phyloP scores from a whole-genome alignment of 176 grass and related monocot genomes.

The Miscanthus lutarioriparius region DNA sequence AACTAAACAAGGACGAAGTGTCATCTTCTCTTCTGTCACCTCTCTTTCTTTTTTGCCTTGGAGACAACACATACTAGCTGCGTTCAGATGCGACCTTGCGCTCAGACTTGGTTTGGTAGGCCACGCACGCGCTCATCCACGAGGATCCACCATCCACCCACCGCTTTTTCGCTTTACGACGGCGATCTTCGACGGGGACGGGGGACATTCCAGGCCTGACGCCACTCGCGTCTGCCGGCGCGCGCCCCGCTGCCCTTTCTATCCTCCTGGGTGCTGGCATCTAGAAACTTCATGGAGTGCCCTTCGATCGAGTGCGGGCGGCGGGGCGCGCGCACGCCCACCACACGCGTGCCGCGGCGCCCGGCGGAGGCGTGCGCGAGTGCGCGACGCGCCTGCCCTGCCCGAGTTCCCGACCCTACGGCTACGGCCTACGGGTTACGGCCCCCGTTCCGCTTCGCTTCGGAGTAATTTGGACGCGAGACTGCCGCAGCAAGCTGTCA shows the following conservation, averaged over 20 bases:
- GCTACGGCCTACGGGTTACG: neutral
- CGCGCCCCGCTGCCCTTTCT: neutral
- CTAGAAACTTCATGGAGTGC: neutral
- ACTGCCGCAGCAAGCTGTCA: neutral
- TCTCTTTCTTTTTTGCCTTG: fast-evolving
- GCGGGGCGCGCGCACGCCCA: neutral
- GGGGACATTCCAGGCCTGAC: constrained; percentile 1
- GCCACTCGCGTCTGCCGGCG: neutral
- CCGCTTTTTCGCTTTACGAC: neutral
- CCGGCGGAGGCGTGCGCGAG: neutral
- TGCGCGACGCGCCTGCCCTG: neutral
- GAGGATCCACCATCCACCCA: neutral
- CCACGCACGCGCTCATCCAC: neutral
- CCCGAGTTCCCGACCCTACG: neutral
- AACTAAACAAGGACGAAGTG: no score
- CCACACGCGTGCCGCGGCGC: neutral
- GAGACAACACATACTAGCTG: neutral
- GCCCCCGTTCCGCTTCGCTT: neutral
- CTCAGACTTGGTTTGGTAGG: neutral
- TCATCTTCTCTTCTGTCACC: neutral
- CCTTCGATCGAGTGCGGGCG: neutral
- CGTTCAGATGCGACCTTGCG: neutral
- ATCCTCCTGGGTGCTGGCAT: neutral
- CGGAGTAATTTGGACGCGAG: constrained; percentile 1
- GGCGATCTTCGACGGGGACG: neutral